Evolutionary conservation across 805 yeast genomes (phyloP), one percentile per base, ranked within the genome.

Genomic region (Wickerhamomyces mucosus): DNA sequence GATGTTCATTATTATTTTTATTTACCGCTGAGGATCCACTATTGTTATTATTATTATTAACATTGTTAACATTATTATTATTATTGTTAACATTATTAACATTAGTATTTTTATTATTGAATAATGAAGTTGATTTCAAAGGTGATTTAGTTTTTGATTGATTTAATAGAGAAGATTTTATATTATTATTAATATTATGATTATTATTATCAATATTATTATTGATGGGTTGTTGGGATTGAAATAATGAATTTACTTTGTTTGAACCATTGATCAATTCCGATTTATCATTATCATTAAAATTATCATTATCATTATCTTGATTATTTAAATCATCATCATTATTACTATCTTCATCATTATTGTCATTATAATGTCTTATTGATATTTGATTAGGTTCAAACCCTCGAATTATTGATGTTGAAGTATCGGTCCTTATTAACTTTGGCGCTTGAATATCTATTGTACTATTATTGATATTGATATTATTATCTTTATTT

Each of bases 381-480:
- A 21, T 19, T 9, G 38, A 30, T 21, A 32, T 23, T 10, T 32
- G 28, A 21, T 41, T 38, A 5, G 53, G 45, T 6, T 47, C 46
- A 32, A 51, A 51, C 1, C 55, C 55, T 32, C 54, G 39, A 7
- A 51, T 36, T 7, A 51, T 40, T 1, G 54, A 49, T 3, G 54
- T 51, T 4, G 47, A 46, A 4, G 53, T 48, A 7, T 48, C 53
- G 0, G 43, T 24, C 29, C 54, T 44, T 14, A 28, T 32, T 26
- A 47, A 35, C 3, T 27, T 7, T n/a, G 50, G 46, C 7, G 31
- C 31, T 12, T 30, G 15, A 12, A 15, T 18, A 5, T 26, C 27
- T 13, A 25, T 11, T 8, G 28, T 26, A 3, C 29, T 21, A 6
- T 27, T 9, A 8, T 31, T 26, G 7, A n/a, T 22, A 15, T 22